Conservation (phyloP, 2,329 filamentous ascomycete species). For the Calonectria pteridis region DNA sequence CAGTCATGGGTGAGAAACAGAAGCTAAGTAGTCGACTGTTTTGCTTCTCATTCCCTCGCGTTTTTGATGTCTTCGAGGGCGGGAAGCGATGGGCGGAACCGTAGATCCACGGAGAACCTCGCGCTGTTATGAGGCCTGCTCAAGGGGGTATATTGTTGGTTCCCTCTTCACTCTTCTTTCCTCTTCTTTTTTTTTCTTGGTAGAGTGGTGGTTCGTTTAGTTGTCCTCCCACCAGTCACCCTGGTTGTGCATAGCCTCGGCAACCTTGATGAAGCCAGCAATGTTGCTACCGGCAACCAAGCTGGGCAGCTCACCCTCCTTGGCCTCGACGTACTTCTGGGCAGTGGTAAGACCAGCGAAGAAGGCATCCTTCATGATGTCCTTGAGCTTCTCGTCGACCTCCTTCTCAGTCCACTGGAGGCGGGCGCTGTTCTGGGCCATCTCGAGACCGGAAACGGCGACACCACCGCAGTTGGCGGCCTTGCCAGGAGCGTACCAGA, state of each 20-base stretch:
- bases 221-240: constrained; percentile 84
- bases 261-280: constrained; percentile 97
- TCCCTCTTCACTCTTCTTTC: constrained; percentile 26
- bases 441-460: constrained; percentile 96
- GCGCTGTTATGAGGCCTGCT: constrained; percentile 38
- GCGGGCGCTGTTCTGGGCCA: constrained; percentile 96
- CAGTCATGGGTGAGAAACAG: constrained; percentile 39
- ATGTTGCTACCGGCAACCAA: constrained; percentile 97
- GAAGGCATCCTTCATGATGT: constrained; percentile 96
- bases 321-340: constrained; percentile 84
- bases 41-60: not conserved
- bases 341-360: constrained; percentile 89
- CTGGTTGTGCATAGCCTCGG: constrained; percentile 93
- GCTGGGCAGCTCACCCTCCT: constrained; percentile 87
- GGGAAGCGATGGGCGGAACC: constrained; percentile 11
- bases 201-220: constrained; percentile 5
- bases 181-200: constrained; percentile 21
- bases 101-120: constrained; percentile 26
- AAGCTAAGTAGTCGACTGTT: constrained; percentile 19
- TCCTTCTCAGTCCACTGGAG: constrained; percentile 89
- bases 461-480: constrained; percentile 98
- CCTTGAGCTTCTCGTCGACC: constrained; percentile 91
- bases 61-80: not conserved
- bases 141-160: constrained; percentile 32
- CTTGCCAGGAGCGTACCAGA: constrained; percentile 98